Base-by-base conservation (phyloP, 441 rosid species). In the Populus tomentosa region DNA sequence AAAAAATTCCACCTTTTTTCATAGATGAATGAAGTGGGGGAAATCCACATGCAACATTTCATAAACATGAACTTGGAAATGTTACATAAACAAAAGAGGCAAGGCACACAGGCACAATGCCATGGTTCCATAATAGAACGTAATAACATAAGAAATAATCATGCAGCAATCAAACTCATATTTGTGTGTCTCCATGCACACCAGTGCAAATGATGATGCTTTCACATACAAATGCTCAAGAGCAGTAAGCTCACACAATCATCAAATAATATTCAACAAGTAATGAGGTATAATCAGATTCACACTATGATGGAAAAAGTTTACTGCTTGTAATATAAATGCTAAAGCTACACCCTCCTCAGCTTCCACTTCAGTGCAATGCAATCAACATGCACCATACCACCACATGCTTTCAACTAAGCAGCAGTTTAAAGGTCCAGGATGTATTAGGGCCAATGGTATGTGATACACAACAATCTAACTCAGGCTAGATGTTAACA, bases 41-140 rank as follows among this genome's bases (percentile, higher is more conserved):
- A 30, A 78, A 53, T 67, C 38, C 32, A 18, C 21, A 72, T 30
- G 67, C 53, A 77, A 70, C 63, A 64, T 46, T 53, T 53, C 61
- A 53, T 18, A 53, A 53, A 53, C 32, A 53, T 53, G 24, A 65
- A 30, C 30, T 8, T 40, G 26, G 50, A 33, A 46, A 71, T 11
- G 66, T 32, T 64, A 77, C 63, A 63, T 1, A 36, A 21, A 56
- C 56, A 46, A 14, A 46, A 14, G 5, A 46, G 56, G 56, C 56
- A 46, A 14, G 56, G 56, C 56, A 46, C 18, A 46, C 20, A 14
- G 18, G 56, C 56, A 46, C 18, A 46, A 46, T 30, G 32, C 13
- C 10, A 23, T 26, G 3, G n/a, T 40, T 24, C 30, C n/a, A 11
- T 10, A 75, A 9, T 30, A 40, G 20, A 70, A 24, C 18, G 8